These are phyloP conservation scores for Cenchrus americanus DNA, from an alignment of 176 grass and related monocot species.

Conservation along the genomic window DNA sequence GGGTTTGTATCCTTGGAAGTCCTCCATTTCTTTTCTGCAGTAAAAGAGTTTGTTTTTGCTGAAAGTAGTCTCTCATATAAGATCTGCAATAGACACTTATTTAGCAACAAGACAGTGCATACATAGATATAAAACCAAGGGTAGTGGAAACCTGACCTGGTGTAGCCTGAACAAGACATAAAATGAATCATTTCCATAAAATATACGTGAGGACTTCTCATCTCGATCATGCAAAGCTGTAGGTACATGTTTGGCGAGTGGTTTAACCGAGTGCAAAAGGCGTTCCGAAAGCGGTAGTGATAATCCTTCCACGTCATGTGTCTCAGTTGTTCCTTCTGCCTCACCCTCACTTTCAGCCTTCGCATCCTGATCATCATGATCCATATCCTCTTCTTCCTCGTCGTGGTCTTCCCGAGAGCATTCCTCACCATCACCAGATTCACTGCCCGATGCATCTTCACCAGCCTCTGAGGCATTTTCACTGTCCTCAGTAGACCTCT, in stretches of 20 bases:
- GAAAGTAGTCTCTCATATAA: constrained; percentile 95
- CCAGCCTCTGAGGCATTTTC: constrained; percentile 96
- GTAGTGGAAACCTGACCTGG: constrained; percentile 62
- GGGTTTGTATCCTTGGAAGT: constrained; percentile 92
- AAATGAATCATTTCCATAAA: constrained; percentile 98
- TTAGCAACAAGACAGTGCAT: constrained; percentile 29
- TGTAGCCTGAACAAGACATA: constrained; percentile 93
- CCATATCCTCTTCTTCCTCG: constrained; percentile 92
- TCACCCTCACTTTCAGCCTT: constrained; percentile 97
- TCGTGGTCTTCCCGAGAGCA: constrained; percentile 92
- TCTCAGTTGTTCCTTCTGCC: constrained; percentile 75
- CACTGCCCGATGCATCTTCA: constrained; percentile 91
- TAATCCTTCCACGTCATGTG: constrained; percentile 71
- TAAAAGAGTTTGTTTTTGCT: constrained; percentile 84
- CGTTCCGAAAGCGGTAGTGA: constrained; percentile 73
- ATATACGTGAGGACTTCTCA: constrained; percentile 65
- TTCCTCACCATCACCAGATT: constrained; percentile 89
- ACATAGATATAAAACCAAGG: neutral
- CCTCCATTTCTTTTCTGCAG: constrained; percentile 97
- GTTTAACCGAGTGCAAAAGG: constrained; percentile 77
- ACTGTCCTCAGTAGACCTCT: constrained; percentile 89
- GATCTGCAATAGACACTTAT: constrained; percentile 58
- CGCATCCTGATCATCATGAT: constrained; percentile 76
- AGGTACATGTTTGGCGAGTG: constrained; percentile 83
- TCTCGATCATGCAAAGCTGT: constrained; percentile 67